Evolutionary conservation across 2,329 filamentous ascomycete species (phyloP), one percentile per base, ranked within the genome.

Genomic region (Sporothrix brasiliensis): DNA sequence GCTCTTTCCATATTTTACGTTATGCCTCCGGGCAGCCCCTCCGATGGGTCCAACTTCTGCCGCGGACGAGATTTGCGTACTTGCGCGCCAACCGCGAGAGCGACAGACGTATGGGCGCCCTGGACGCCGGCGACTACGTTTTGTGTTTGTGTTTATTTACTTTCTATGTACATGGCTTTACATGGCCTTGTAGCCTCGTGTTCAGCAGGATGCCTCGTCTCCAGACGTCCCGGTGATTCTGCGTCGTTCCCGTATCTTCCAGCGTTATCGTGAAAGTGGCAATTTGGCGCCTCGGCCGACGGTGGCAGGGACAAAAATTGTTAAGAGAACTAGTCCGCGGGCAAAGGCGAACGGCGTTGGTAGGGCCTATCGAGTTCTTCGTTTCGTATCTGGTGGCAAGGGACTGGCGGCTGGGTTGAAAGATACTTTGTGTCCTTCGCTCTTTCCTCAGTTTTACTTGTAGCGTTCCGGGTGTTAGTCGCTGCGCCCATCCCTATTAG

Each of bases 401-500:
- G 19, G 39, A 41, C 44, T 58, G 6, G 58, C 13, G 4, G 4
- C 30, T 34, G 30, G 30, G 30, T 10, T 21, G 58, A 27, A 14
- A 63, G 58, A 47, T 63, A 63, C 58, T 27, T 60, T 47, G 58
- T 16, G 13, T n/a, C 54, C 7, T n/a, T 63, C 60, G 61, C 14
- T 34, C 61, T n/a, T 50, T 50, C 61, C 44, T n/a, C 7, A 24
- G 4, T 7, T 47, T 44, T 16, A 24, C 7, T 19, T 24, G 24
- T 60, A 34, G n/a, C 16, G 24, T n/a, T 30, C 47, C 6, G 47
- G 50, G 24, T 49, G 27, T 68, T 44, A 44, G 21, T 27, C 66
- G 24, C 60, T 50, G 24, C 41, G 3, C 21, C 44, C 69, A 67
- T 70, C 69, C 63, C 61, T 61, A 67, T 70, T 54, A 16, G 65